A percentile compares a stretch with the other conserved stretches of the same genome.
Conservation (phyloP, 2,329 filamentous ascomycete species). For the Rutstroemia sp. region DNA sequence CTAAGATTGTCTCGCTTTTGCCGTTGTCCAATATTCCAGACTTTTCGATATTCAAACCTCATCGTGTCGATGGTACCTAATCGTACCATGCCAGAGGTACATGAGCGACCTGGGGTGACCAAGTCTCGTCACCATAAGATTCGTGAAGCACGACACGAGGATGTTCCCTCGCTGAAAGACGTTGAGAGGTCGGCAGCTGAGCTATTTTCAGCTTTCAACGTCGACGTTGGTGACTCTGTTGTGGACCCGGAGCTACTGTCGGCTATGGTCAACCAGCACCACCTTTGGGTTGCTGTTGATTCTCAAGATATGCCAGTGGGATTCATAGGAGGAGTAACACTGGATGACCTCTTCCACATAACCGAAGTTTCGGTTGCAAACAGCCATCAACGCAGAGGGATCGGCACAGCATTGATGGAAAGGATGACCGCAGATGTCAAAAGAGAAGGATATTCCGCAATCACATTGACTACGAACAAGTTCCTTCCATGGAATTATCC, state of each 20-base stretch:
- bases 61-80: slow-evolving; percentile 1
- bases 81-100: slow-evolving; percentile 5
- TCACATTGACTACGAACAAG: slow-evolving; percentile 26
- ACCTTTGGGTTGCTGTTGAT: slow-evolving; percentile 27
- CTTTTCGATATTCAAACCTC: not conserved
- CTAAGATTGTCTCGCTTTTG: slow-evolving; percentile 1
- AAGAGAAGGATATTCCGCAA: slow-evolving; percentile 21
- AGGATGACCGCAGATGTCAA: slow-evolving; percentile 23
- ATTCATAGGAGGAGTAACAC: slow-evolving; percentile 22
- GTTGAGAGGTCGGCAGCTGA: slow-evolving; percentile 27
- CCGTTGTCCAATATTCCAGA: slow-evolving; percentile 5
- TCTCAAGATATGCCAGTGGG: slow-evolving; percentile 24
- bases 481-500: slow-evolving; percentile 26
- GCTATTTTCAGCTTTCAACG: slow-evolving; percentile 21
- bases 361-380: slow-evolving; percentile 25
- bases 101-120: not conserved
- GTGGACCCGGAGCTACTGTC: slow-evolving; percentile 18
- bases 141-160: slow-evolving; percentile 14
- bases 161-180: slow-evolving; percentile 24
- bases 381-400: slow-evolving; percentile 24
- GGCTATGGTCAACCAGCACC: slow-evolving; percentile 18
- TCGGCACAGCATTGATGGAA: slow-evolving; percentile 25
- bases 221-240: slow-evolving; percentile 19
- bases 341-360: slow-evolving; percentile 27
- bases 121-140: not conserved